Base-by-base conservation (phyloP, 2,329 filamentous ascomycete genomes). In the Pestalotiopsis sp. region DNA sequence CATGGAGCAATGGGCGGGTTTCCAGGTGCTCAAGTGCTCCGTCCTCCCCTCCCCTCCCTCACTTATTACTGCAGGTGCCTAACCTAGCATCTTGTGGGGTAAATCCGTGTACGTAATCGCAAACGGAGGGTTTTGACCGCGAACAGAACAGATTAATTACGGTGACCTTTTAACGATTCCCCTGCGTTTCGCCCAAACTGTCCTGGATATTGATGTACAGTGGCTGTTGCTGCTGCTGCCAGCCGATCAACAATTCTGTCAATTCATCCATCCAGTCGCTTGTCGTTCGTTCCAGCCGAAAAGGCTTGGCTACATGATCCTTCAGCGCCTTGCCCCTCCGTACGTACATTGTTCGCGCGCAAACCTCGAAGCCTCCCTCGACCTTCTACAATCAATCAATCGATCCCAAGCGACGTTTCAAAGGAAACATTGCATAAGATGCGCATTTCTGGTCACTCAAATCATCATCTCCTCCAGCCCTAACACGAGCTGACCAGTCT, bases 401-500 rank as follows among this genome's bases (percentile, higher is more conserved):
- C 45, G 12, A 52, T 36, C 31, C 6, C 31, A 49, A 20, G 45
- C 45, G 45, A 52, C 45, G 45, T 23, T 52, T 23, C 45, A 52
- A 52, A 52, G 27, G 25, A 20, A 62, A 36, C 31, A 36, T 36
- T 31, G 31, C 52, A 38, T 23, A 66, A 52, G 31, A 66, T 66
- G 64, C 64, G 27, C 25, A 66, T 60, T 66, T 41, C 31, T 36
- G 59, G 52, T 56, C 31, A 20, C 17, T n/a, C 17, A 17, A n/a
- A 23, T 13, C n/a, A 45, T 23, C 52, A 66, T 23, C 14, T 60
- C 36, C 56, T 60, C 23, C 64, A 60, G 64, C 64, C 52, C 23
- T 59, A 66, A 60, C 31, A 66, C 11, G 49, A 56, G 64, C 64
- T 66, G 64, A 38, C 31, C 36, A 59, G 57, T 36, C 20, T 13